Evolutionary conservation across 1,284 basidiomycete species (phyloP), one percentile per base, ranked within the genome.

Genomic region (Blastosporella zonata): DNA sequence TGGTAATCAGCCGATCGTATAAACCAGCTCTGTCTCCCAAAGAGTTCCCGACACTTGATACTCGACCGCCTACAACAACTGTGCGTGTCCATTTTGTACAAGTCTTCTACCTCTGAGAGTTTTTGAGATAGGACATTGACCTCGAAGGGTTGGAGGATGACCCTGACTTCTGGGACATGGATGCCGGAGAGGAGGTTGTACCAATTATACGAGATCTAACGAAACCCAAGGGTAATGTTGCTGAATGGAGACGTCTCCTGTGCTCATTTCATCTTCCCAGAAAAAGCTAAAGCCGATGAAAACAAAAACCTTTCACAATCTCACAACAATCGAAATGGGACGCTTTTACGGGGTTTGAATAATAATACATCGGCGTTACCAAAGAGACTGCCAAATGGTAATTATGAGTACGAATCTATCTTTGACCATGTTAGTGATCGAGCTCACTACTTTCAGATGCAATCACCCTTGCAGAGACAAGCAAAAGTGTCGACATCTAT

Each of bases 401-500:
- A 66, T 35, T 66, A 67, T 42, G 56, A 73, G 87, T 87, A 57
- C 57, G 71, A 29, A 8, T 33, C n/a, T n/a, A 42, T 4, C 15
- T 13, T 9, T 6, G 22, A 50, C 22, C 8, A 13, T 37, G 43
- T 18, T 46, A 35, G 18, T 20, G 20, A 23, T 13, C 20, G 25
- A 36, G 25, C 31, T 50, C 13, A 46, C 10, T 18, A 10, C 35
- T 13, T 12, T 10, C 44, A 90, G 87, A 49, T 91, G 89, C 59
- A 87, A 87, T 55, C 89, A 91, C 58, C 51, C 72, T n/a, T 91
- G 89, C 71, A 88, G 84, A 60, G 80, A 89, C 59, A 91, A 90
- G 64, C 68, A 69, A 2, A 74, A 71, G 38, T 91, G 89, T 60
- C 76, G 82, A 21, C 88, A 91, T 68, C 61, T 82, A 27, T 91